Evolutionary conservation across 345 rosid genomes (phyloP), one percentile per base, ranked within the genome.

Genomic region (Eucalyptus sideroxylon): DNA sequence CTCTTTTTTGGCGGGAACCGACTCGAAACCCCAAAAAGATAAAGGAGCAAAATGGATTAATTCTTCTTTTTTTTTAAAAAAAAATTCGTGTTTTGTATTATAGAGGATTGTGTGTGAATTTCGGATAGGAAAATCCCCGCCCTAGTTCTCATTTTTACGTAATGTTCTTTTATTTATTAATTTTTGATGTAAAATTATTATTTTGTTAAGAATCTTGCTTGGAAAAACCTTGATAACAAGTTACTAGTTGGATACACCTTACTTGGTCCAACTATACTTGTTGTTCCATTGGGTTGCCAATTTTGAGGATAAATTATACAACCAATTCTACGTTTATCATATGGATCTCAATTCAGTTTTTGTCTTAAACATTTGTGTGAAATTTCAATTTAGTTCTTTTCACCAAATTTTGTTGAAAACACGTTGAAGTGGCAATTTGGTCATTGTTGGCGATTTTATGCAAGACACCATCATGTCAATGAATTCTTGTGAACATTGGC

Each of bases 361-460:
- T 4, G 0, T 56, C 0, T 24, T 24, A 56, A 56, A 56, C 2
- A 23, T 56, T 24, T 56, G 0, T 3, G 6, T 11, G 6, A 0
- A 56, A 56, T 56, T 56, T 23, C 12, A 24, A 56, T 56, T 9
- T 23, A 24, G 6, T 24, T 11, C 4, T 56, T 23, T 8, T 1
- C 6, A 56, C 30, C 30, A 56, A 56, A 56, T 56, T 24, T 24
- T 26, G 13, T 3, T 9, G 2, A 4, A 56, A 56, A 2, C 12
- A 0, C 4, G 3, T 26, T 24, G 30, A 24, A 56, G 14, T 56
- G 30, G 30, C 30, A 1, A 56, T 56, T 56, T 23, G 3, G 13
- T 24, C 6, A 56, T 24, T 56, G 30, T 2, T 9, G 6, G 14
- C 1, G 1, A 2, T 24, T 5, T 0, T 56, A 56, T 0, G 0